Conservation (phyloP, 768 basidiomycete species). For the Grammothele lineata region DNA sequence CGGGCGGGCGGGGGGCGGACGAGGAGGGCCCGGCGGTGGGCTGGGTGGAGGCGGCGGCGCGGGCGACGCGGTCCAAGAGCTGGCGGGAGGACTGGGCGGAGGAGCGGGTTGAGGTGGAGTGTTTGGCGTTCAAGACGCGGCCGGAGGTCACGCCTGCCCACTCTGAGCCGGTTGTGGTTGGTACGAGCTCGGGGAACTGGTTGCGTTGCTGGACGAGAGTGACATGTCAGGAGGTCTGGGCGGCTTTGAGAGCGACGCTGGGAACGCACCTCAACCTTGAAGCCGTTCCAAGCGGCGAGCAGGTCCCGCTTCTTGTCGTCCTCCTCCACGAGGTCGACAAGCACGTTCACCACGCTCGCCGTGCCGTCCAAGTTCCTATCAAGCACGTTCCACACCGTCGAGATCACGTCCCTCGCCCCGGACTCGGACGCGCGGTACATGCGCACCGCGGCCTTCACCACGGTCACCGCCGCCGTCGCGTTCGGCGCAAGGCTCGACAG, state of each 20-base stretch:
- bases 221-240: too few relatives aligned
- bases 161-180: constrained; percentile 52
- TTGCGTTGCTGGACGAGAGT: constrained; percentile 65
- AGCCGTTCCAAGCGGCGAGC: constrained; percentile 75
- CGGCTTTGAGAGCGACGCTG: too few relatives aligned
- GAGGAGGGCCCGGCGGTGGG: constrained; percentile 15
- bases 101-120: constrained; percentile 58
- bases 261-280: constrained; percentile 67
- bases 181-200: constrained; percentile 77
- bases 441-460: constrained; percentile 71
- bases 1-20: constrained; percentile 19
- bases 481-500: constrained; percentile 57
- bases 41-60: constrained; percentile 56
- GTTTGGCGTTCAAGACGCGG: constrained; percentile 80
- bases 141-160: constrained; percentile 82
- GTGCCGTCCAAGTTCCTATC: constrained; percentile 68
- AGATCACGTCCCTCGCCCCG: constrained; percentile 79
- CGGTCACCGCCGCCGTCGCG: constrained; percentile 52
- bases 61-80: constrained; percentile 85
- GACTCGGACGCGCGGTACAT: constrained; percentile 76
- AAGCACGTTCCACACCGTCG: constrained; percentile 80
- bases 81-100: constrained; percentile 57
- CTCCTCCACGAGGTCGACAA: constrained; percentile 78
- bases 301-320: constrained; percentile 80
- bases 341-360: constrained; percentile 63